Conservation (phyloP, 2,329 filamentous ascomycete genomes). For the Colletotrichum orbiculare region DNA sequence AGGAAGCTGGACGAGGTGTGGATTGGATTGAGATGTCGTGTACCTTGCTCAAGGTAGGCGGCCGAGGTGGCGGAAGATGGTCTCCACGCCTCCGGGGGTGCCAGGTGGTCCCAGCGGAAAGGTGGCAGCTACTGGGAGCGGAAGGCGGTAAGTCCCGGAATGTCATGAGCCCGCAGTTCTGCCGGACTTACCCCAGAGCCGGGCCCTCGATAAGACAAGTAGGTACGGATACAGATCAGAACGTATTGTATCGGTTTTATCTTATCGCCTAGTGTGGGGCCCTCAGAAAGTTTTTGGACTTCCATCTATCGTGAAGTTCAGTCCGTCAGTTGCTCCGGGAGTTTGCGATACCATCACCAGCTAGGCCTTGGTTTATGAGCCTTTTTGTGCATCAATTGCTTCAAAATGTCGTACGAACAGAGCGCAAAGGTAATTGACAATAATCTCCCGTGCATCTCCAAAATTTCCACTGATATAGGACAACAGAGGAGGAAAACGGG, state of each 20-base stretch:
- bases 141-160: constrained; percentile 40
- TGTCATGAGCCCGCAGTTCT: constrained; percentile 34
- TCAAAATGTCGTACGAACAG: constrained; percentile 34
- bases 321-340: background rate
- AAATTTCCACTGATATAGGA: background rate
- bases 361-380: no score
- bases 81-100: constrained; percentile 3
- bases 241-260: no score
- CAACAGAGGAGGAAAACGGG: constrained; percentile 63
- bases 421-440: constrained; percentile 34
- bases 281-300: constrained; percentile 33
- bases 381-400: background rate
- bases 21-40: background rate
- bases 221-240: background rate
- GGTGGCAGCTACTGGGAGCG: constrained; percentile 15
- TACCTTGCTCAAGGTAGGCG: no score
- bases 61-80: constrained; percentile 11
- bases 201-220: background rate
- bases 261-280: constrained; percentile 19
- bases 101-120: constrained; percentile 28
- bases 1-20: background rate
- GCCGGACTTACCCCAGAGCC: constrained; percentile 39
- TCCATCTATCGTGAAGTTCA: constrained; percentile 6
- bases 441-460: no score
- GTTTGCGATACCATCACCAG: constrained; percentile 7